Percentiles rank a stretch among this genome's conserved stretches.
Conservation (phyloP, 148 eudicot species). For the Polygonum aviculare region DNA sequence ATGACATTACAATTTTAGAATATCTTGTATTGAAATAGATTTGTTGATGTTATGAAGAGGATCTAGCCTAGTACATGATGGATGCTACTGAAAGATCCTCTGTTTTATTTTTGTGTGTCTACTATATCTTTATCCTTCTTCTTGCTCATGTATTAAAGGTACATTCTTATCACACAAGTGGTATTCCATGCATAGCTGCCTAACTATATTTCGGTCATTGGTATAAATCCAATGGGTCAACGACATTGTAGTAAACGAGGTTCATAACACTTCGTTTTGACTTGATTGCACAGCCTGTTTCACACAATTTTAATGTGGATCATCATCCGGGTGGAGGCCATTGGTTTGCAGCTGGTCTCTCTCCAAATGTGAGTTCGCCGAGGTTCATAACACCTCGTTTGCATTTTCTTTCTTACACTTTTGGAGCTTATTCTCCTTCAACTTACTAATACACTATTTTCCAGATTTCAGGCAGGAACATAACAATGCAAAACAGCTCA, state of each 20-base stretch:
- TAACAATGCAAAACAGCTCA: slow-evolving; percentile 42
- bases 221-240: not conserved
- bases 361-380: slow-evolving; percentile 80
- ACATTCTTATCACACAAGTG: not conserved
- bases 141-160: not conserved
- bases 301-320: slow-evolving; percentile 75
- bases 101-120: not conserved
- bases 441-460: slow-evolving; percentile 8
- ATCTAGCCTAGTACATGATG: not conserved
- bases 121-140: not conserved
- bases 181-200: not conserved
- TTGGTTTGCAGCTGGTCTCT: slow-evolving; percentile 99
- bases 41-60: not conserved
- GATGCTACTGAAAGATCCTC: not conserved
- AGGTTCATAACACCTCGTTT: not conserved
- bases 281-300: slow-evolving; percentile 43
- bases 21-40: not conserved
- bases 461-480: slow-evolving; percentile 61
- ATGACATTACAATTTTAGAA: not conserved
- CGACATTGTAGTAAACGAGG: slow-evolving; percentile 49
- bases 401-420: not conserved
- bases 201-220: not conserved
- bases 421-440: not conserved
- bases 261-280: not conserved
- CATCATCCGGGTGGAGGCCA: slow-evolving; percentile 99